A percentile compares a stretch with the other conserved stretches of the same genome.
These are phyloP conservation scores for Ilex paraguariensis DNA, from an alignment of 305 asterid species.

Conservation along the genomic window DNA sequence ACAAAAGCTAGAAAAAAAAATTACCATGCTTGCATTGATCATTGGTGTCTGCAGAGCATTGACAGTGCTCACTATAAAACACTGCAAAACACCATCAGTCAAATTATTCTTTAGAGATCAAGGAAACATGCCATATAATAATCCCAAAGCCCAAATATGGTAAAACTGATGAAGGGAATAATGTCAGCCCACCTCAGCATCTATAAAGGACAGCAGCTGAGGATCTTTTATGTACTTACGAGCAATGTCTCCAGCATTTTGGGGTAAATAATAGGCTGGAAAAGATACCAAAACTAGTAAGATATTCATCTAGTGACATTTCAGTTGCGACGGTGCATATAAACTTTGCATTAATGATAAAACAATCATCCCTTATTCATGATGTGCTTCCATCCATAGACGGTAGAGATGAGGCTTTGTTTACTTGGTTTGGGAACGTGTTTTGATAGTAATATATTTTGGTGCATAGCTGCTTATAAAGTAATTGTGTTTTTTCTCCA, in stretches of 20 bases:
- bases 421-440: too few species aligned
- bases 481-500: too few species aligned
- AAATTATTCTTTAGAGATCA: constrained; percentile 6
- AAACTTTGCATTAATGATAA: too few species aligned
- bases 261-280: constrained; percentile 93
- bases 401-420: too few species aligned
- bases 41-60: constrained; percentile 85
- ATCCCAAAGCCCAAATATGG: constrained; percentile 10
- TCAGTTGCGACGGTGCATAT: too few species aligned
- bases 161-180: constrained; percentile 13
- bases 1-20: constrained; percentile 13
- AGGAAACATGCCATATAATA: not conserved
- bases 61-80: constrained; percentile 97
- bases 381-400: too few species aligned
- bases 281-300: constrained; percentile 14
- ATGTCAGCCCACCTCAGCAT: constrained; percentile 70
- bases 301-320: too few species aligned
- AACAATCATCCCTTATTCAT: too few species aligned
- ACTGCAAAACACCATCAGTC: constrained; percentile 38
- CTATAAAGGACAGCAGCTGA: constrained; percentile 75
- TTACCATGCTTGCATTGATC: constrained; percentile 99
- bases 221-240: constrained; percentile 85
- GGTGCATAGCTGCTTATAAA: too few species aligned
- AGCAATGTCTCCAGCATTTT: constrained; percentile 92
- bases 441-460: too few species aligned